Conservation (phyloP, 768 basidiomycete genomes). For the Guyanaporus albipodus region DNA sequence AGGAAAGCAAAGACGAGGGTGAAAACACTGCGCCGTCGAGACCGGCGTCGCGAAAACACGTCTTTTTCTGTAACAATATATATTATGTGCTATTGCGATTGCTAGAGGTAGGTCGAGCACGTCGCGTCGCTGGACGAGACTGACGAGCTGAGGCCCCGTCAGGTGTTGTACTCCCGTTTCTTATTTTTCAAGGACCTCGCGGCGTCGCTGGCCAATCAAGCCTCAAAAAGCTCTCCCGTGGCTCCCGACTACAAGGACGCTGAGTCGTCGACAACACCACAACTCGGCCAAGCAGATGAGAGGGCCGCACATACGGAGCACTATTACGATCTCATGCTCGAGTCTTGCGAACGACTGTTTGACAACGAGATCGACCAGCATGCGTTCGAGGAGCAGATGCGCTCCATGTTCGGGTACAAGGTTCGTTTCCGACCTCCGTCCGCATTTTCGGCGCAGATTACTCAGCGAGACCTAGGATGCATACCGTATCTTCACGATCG, state of each 20-base stretch:
- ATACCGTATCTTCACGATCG: conserved; percentile 90
- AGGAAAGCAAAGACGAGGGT: conserved; percentile 26
- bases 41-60: conserved; percentile 41
- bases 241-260: conserved; percentile 23
- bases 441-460: background rate
- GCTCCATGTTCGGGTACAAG: conserved; percentile 81
- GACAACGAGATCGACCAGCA: conserved; percentile 88
- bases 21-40: conserved; percentile 23
- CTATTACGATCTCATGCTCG: conserved; percentile 80
- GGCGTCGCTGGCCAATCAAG: conserved; percentile 38
- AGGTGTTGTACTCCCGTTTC: conserved; percentile 84
- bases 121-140: background rate
- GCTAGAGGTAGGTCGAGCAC: conserved; percentile 63
- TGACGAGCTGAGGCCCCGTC: conserved; percentile 1
- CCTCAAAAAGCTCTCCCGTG: conserved; percentile 2
- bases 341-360: conserved; percentile 85
- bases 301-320: conserved; percentile 49
- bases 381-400: conserved; percentile 87
- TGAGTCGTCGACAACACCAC: conserved; percentile 28
- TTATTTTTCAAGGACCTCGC: conserved; percentile 74
- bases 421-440: conserved; percentile 34
- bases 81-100: conserved; percentile 85
- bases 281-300: conserved; percentile 31
- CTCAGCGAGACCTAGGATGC: conserved; percentile 47
- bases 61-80: conserved; percentile 86